Base-by-base conservation (phyloP, 352 stramenopile species). In the Pythium periplocum region DNA sequence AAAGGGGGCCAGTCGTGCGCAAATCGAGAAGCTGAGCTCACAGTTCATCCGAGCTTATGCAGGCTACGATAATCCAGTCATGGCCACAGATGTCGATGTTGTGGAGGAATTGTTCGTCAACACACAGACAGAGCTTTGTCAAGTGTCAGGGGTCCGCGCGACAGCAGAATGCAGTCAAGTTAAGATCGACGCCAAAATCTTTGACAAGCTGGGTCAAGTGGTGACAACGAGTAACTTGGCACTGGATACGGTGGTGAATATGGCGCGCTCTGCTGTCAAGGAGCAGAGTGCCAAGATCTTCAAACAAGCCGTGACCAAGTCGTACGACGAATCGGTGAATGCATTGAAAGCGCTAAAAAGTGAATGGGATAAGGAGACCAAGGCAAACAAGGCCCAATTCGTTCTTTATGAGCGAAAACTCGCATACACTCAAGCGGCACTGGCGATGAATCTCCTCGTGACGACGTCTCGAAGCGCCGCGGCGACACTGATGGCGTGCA, bases 251-350 rank as follows among this genome's bases (percentile, higher is more conserved):
- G 36, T 39, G 6, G 26, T 38, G 36, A 38, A 51, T 9, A 35
- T 40, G 33, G 51, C 51, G 17, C 39, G 51, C 9, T 12, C 6
- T 26, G 51, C 51, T 9, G 51, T 58, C n/a, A 39, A 8, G 26
- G 8, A 49, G 37, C 43, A 49, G 31, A 58, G 51, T 32, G 51
- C 51, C 40, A 52, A 58, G 32, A 45, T 58, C n/a, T 52, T 58
- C 32, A 36, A 45, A 26, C 12, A 35, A 26, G 39, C 33, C 12
- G 39, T 58, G 12, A 10, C 7, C 4, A 53, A 26, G 26, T 12
- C 48, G 4, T 6, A 11, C 35, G 26, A 53, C 7, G 32, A 43
- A 4, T 30, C 48, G 33, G 26, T 12, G 9, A n/a, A 41, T 8
- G 48, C 48, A 11, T 17, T 53, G 12, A 33, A 53, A 9, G 48